phyloP scores from a whole-genome alignment of 768 basidiomycete species.

The Ramaria sp. region DNA sequence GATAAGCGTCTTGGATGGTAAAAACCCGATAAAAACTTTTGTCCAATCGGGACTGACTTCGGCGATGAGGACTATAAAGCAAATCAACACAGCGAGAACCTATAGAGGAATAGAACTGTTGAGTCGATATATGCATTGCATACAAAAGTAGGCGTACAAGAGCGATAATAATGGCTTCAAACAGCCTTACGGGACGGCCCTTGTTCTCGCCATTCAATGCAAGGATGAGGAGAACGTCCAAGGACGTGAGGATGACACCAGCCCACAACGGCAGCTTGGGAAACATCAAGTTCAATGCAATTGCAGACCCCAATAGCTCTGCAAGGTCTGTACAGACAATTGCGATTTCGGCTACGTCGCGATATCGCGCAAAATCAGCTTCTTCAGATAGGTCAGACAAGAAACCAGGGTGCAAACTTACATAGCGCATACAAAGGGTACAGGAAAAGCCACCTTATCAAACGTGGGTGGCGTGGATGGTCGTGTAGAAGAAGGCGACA shows the following conservation, averaged over 20 bases:
- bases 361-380: conserved; percentile 13
- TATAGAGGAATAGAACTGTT: background rate
- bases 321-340: conserved; percentile 74
- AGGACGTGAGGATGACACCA: conserved; percentile 54
- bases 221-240: conserved; percentile 62
- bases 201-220: conserved; percentile 52
- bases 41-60: conserved; percentile 30
- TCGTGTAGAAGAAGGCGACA: conserved; percentile 56
- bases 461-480: conserved; percentile 43
- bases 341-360: conserved; percentile 45
- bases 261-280: conserved; percentile 60
- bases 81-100: conserved; percentile 8
- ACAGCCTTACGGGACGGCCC: conserved; percentile 52
- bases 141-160: conserved; percentile 35
- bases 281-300: conserved; percentile 67
- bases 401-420: background rate
- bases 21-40: conserved; percentile 30
- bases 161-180: conserved; percentile 52
- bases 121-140: background rate
- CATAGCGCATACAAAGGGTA: conserved; percentile 52
- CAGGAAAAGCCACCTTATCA: conserved; percentile 47
- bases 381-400: background rate
- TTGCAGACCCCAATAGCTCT: conserved; percentile 73
- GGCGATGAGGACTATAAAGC: conserved; percentile 31
- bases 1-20: conserved; percentile 22